These are phyloP conservation scores for Alternaria ethzedia DNA, from an alignment of 2,329 filamentous ascomycete species.

Conservation along the genomic window DNA sequence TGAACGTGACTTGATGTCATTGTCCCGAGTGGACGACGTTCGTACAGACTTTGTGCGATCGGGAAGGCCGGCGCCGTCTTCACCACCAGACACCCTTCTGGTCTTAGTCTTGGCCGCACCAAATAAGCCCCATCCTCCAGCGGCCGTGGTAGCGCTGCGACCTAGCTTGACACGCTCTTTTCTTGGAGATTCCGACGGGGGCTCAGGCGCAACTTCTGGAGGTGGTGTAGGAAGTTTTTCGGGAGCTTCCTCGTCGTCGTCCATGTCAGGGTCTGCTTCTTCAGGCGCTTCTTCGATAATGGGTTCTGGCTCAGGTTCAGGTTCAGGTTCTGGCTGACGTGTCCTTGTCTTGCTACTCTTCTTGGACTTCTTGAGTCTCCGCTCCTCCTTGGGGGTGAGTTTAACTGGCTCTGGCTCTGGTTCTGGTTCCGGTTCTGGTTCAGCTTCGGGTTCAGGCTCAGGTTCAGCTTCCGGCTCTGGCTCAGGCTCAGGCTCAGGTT, in stretches of 20 bases:
- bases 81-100: slow-evolving; percentile 37
- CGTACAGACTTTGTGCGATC: slow-evolving; percentile 64
- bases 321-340: slow-evolving; percentile 23
- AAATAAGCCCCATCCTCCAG: slow-evolving; percentile 74
- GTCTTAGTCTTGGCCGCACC: slow-evolving; percentile 53
- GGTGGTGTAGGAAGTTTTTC: slow-evolving; percentile 57
- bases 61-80: slow-evolving; percentile 46
- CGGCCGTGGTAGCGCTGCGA: slow-evolving; percentile 66
- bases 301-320: slow-evolving; percentile 21
- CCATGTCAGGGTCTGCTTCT: slow-evolving; percentile 34
- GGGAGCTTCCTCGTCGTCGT: slow-evolving; percentile 33
- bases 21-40: slow-evolving; percentile 58
- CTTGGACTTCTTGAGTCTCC: slow-evolving; percentile 31
- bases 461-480: slow-evolving; percentile 14
- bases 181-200: slow-evolving; percentile 60
- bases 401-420: slow-evolving; percentile 18
- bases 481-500: slow-evolving; percentile 28
- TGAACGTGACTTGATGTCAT: slow-evolving; percentile 70
- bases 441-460: slow-evolving; percentile 37
- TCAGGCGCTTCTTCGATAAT: slow-evolving; percentile 25
- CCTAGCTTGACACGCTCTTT: slow-evolving; percentile 80
- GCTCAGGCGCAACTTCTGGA: slow-evolving; percentile 49
- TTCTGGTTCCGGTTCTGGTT: slow-evolving; percentile 39
- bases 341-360: slow-evolving; percentile 38
- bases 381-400: background rate